phyloP scores from a whole-genome alignment of 1,284 basidiomycete genomes.

The Phlebopus sp. region DNA sequence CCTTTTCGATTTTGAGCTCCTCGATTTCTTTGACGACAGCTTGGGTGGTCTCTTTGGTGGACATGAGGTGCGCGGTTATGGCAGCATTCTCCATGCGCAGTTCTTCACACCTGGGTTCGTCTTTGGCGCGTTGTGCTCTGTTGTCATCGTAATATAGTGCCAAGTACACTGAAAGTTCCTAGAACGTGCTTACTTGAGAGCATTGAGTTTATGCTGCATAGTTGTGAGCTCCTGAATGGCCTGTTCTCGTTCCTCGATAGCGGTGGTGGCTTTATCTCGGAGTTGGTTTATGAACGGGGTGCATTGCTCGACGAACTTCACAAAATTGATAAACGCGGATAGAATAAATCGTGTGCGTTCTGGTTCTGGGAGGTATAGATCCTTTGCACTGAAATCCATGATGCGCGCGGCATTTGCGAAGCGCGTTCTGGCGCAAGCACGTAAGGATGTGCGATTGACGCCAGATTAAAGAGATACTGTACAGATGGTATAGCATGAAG shows the following conservation, averaged over 20 bases:
- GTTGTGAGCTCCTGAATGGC: slow-evolving; percentile 51
- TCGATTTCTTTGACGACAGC: slow-evolving; percentile 59
- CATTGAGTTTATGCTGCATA: slow-evolving; percentile 51
- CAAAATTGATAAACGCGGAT: slow-evolving; percentile 89
- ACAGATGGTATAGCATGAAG: slow-evolving; percentile 69
- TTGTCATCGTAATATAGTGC: background rate
- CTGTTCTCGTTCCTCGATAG: slow-evolving; percentile 55
- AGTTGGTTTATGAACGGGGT: slow-evolving; percentile 57
- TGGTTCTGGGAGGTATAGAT: slow-evolving; percentile 70
- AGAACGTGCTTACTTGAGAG: slow-evolving; percentile 56
- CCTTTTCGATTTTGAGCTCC: slow-evolving; percentile 66
- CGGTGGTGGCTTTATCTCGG: slow-evolving; percentile 54
- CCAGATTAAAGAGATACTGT: slow-evolving; percentile 14
- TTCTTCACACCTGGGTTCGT: slow-evolving; percentile 66
- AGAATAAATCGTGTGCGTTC: slow-evolving; percentile 71
- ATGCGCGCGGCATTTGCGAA: slow-evolving; percentile 75
- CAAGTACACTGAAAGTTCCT: background rate
- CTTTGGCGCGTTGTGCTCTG: slow-evolving; percentile 66
- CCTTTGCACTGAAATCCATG: slow-evolving; percentile 72
- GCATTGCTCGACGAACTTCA: slow-evolving; percentile 83
- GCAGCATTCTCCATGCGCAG: slow-evolving; percentile 60
- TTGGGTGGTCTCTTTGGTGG: slow-evolving; percentile 64
- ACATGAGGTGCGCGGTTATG: slow-evolving; percentile 61
- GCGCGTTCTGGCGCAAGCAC: slow-evolving; percentile 43
- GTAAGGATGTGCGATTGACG: background rate